Conservation (phyloP, 2,329 filamentous ascomycete species). For the Alternaria rosae region DNA sequence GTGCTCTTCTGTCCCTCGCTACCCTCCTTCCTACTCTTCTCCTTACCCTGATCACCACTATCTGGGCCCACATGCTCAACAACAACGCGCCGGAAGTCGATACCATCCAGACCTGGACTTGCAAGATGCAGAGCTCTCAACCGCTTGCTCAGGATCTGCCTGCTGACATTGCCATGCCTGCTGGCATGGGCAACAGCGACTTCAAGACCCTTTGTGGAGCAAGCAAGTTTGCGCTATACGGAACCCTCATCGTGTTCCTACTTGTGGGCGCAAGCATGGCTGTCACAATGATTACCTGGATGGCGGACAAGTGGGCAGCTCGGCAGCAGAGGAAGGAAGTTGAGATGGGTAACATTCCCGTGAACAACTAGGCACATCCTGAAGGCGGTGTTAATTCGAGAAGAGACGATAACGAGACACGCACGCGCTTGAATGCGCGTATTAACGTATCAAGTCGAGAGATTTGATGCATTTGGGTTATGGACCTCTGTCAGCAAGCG, state of each 20-base stretch:
- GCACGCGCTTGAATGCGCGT: not conserved
- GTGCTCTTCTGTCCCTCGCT: constrained; percentile 47
- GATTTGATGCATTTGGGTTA: not conserved
- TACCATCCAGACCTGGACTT: constrained; percentile 52
- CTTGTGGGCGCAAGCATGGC: constrained; percentile 46
- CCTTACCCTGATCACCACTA: constrained; percentile 51
- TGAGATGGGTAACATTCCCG: constrained; percentile 30
- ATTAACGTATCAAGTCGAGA: not conserved
- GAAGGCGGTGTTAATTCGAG: not conserved
- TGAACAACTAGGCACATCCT: not conserved
- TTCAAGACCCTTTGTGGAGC: constrained; percentile 53
- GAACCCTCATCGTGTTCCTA: constrained; percentile 52
- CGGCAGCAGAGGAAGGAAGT: constrained; percentile 45
- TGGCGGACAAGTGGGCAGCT: constrained; percentile 47
- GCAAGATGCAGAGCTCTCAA: constrained; percentile 45
- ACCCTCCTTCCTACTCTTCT: constrained; percentile 49
- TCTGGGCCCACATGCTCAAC: constrained; percentile 52
- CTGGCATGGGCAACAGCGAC: constrained; percentile 42
- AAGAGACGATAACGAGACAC: not conserved
- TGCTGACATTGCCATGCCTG: constrained; percentile 32
- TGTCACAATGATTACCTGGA: constrained; percentile 46
- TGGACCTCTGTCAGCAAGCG: constrained; percentile 2
- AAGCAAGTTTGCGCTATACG: constrained; percentile 56
- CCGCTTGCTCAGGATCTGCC: constrained; percentile 21
- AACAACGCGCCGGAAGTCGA: constrained; percentile 43